phyloP scores from a whole-genome alignment of 345 rosid species.

The Acer saccharum region DNA sequence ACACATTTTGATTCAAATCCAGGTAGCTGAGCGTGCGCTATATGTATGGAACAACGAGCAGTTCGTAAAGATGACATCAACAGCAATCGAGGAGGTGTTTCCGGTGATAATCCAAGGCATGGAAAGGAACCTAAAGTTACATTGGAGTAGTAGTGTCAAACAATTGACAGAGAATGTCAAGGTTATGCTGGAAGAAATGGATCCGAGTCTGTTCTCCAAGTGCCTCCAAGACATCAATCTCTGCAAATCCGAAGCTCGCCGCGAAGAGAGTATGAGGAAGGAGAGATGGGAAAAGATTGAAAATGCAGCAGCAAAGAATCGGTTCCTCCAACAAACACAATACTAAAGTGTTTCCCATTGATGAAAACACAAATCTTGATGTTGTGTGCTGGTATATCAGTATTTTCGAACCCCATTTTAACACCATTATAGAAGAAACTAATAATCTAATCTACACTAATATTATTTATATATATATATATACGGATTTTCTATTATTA shows the following conservation, averaged over 20 bases:
- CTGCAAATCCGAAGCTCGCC: slow-evolving; percentile 32
- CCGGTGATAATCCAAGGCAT: slow-evolving; percentile 56
- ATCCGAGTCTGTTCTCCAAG: slow-evolving; percentile 39
- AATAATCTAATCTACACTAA: background rate
- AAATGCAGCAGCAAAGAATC: slow-evolving; percentile 39
- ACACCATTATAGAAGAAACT: background rate
- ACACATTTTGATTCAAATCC: background rate
- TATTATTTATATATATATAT: too few species aligned
- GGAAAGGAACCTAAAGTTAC: slow-evolving; percentile 59
- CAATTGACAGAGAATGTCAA: slow-evolving; percentile 59
- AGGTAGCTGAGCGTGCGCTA: slow-evolving; percentile 69
- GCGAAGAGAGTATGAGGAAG: slow-evolving; percentile 40
- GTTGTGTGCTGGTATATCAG: background rate
- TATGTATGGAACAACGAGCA: slow-evolving; percentile 65
- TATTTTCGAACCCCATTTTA: background rate
- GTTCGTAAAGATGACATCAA: slow-evolving; percentile 58
- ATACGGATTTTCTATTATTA: too few species aligned
- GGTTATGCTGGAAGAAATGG: slow-evolving; percentile 55
- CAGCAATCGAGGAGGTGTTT: slow-evolving; percentile 55
- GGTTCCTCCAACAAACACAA: slow-evolving; percentile 18
- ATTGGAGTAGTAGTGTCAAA: slow-evolving; percentile 66
- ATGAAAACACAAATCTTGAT: background rate
- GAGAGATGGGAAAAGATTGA: slow-evolving; percentile 55
- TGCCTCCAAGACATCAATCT: slow-evolving; percentile 32
- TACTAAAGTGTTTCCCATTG: background rate